Conservation (phyloP, 345 rosid species). For the Hibiscus mutabilis region DNA sequence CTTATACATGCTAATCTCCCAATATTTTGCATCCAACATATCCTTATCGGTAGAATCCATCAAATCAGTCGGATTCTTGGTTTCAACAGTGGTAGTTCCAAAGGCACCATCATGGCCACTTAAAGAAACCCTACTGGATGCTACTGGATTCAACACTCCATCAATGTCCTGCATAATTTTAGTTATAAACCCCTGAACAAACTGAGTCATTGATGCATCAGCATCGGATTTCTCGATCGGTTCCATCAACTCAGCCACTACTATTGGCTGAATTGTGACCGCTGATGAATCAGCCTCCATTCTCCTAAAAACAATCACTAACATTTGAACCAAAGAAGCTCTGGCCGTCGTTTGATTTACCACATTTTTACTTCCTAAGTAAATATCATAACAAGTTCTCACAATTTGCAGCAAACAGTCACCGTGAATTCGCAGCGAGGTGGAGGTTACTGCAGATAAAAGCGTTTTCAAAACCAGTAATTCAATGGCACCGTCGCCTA, state of each 20-base stretch:
- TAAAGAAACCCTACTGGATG: conserved; percentile 25
- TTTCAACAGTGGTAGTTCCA: conserved; percentile 57
- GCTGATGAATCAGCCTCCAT: conserved; percentile 99
- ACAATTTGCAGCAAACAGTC: conserved; percentile 84
- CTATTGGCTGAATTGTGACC: conserved; percentile 91
- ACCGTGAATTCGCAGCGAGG: conserved; percentile 79
- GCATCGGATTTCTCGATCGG: conserved; percentile 64
- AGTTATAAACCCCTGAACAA: conserved; percentile 36
- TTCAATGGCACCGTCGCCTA: conserved; percentile 77
- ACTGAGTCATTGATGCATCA: conserved; percentile 30
- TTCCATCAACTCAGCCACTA: conserved; percentile 93
- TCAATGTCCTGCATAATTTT: conserved; percentile 53
- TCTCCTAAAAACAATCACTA: conserved; percentile 91
- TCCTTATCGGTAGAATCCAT: conserved; percentile 46
- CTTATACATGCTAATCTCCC: conserved; percentile 99
- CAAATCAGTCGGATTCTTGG: conserved; percentile 60
- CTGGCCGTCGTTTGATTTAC: conserved; percentile 93
- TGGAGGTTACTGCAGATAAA: conserved; percentile 86
- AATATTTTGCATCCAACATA: conserved; percentile 92
- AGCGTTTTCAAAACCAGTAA: conserved; percentile 71
- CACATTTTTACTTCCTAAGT: conserved; percentile 79
- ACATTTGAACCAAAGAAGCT: conserved; percentile 92
- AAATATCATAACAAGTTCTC: conserved; percentile 90
- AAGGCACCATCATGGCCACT: conserved; percentile 59
- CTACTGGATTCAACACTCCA: conserved; percentile 34